Conservation (phyloP, 176 grass and related monocot species). For the Saccharum spontaneum region DNA sequence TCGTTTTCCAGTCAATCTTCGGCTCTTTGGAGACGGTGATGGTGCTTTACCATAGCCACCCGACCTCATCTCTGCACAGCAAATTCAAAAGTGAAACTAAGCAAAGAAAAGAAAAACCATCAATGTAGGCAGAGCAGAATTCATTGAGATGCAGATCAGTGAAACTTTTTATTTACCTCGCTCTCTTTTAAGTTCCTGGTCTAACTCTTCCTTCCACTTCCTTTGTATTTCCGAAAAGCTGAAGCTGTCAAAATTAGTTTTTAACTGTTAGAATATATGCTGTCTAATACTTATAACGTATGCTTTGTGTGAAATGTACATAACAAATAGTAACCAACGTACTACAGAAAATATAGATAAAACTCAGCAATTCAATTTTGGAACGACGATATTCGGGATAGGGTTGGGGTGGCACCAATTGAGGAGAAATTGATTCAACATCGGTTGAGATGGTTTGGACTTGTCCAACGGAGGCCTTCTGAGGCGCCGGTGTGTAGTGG, state of each 20-base stretch:
- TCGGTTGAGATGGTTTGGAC: too few relatives aligned
- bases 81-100: conserved; percentile 27
- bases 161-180: conserved; percentile 55
- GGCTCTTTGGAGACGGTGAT: conserved; percentile 63
- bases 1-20: conserved; percentile 52
- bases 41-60: conserved; percentile 59
- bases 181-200: conserved; percentile 77
- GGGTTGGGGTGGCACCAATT: too few relatives aligned
- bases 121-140: neutral
- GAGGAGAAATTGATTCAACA: too few relatives aligned
- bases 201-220: conserved; percentile 91
- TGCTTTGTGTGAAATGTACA: too few relatives aligned
- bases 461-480: too few relatives aligned
- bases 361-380: too few relatives aligned
- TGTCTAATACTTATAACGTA: neutral
- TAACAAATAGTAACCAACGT: too few relatives aligned
- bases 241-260: conserved; percentile 34
- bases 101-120: neutral
- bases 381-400: too few relatives aligned
- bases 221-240: conserved; percentile 53
- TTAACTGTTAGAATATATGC: conserved; percentile 7
- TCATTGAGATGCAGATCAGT: neutral
- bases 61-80: conserved; percentile 53
- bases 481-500: too few relatives aligned
- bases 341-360: too few relatives aligned